These are phyloP conservation scores for Termitomyces sp. DNA, from an alignment of 768 basidiomycete genomes.

Conservation along the genomic window DNA sequence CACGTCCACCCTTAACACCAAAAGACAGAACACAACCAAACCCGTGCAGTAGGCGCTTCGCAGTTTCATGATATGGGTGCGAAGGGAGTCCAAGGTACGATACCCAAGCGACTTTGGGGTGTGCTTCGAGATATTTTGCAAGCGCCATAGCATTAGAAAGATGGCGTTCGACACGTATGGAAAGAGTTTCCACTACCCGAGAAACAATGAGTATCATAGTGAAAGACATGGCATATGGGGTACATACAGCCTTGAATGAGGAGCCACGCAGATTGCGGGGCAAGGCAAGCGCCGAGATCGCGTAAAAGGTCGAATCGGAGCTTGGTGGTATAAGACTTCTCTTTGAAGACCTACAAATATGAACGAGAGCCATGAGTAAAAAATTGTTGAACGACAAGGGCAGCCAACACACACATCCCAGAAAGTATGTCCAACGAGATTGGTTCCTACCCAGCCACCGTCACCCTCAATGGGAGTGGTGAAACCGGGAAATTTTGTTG, in stretches of 20 bases:
- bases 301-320: conserved; percentile 47
- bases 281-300: conserved; percentile 46
- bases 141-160: conserved; percentile 43
- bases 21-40: conserved; percentile 62
- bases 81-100: conserved; percentile 51
- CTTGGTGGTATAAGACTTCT: conserved; percentile 15
- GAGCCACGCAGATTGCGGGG: conserved; percentile 55
- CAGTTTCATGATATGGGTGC: conserved; percentile 46
- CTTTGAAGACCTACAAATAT: conserved; percentile 10
- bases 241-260: conserved; percentile 39
- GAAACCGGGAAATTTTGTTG: conserved; percentile 38
- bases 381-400: not conserved
- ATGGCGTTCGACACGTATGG: conserved; percentile 52
- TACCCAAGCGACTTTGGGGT: conserved; percentile 58
- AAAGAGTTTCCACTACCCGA: conserved; percentile 46
- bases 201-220: conserved; percentile 29
- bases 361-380: not conserved
- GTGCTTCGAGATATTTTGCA: conserved; percentile 39
- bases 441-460: conserved; percentile 7
- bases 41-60: conserved; percentile 35
- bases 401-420: conserved; percentile 8
- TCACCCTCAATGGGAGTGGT: conserved; percentile 9
- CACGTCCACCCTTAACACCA: conserved; percentile 43
- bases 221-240: not conserved
- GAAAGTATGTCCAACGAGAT: conserved; percentile 12